These are phyloP conservation scores for Saturnispora galanensis DNA, from an alignment of 805 yeast genomes.

Conservation along the genomic window DNA sequence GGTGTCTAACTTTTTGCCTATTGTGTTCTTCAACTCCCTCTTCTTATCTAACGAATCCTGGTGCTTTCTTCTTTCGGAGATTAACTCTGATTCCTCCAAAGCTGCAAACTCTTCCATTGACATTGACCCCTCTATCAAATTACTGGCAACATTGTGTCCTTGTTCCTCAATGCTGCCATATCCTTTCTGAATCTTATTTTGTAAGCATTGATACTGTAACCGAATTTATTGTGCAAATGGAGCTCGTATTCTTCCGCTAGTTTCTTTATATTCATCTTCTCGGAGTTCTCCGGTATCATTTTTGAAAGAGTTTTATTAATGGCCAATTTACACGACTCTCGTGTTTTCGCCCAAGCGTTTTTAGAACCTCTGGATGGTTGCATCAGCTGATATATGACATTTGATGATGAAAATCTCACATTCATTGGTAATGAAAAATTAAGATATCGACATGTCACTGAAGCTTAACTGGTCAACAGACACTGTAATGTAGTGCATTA, in stretches of 20 bases:
- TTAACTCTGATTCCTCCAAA: conserved; percentile 17
- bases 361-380: background rate
- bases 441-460: too few species aligned
- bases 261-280: conserved; percentile 1
- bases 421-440: too few species aligned
- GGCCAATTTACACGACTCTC: conserved; percentile 19
- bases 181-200: conserved; percentile 25
- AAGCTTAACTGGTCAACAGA: too few species aligned
- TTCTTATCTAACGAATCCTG: conserved; percentile 23
- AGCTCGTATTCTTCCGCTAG: conserved; percentile 20
- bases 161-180: conserved; percentile 23
- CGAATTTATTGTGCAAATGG: conserved; percentile 14
- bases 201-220: conserved; percentile 16
- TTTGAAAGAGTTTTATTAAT: conserved; percentile 13
- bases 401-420: too few species aligned
- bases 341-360: conserved; percentile 14
- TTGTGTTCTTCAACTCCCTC: conserved; percentile 23
- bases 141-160: conserved; percentile 17
- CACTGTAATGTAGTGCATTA: too few species aligned
- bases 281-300: conserved; percentile 1
- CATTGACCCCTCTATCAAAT: conserved; percentile 15
- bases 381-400: too few species aligned
- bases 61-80: conserved; percentile 20
- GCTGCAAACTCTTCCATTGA: conserved; percentile 16
- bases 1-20: conserved; percentile 19